Evolutionary conservation across 192 early-diverging fungal genomes (phyloP).

Genomic region (Cladochytrium replicatum): DNA sequence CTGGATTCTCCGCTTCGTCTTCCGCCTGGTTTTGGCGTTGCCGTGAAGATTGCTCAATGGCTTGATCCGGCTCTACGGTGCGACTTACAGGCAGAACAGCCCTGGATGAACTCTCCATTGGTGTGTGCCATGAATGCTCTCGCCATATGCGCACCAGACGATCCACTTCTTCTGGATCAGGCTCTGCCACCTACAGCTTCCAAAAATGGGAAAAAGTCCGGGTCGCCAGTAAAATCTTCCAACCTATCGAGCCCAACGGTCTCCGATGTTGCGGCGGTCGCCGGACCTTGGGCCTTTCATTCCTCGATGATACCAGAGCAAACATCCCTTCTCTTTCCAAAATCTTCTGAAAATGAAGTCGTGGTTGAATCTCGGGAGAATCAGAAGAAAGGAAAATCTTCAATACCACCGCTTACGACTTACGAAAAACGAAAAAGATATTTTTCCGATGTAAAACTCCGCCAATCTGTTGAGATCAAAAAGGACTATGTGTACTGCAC

Average conservation of each 20-base stretch:
- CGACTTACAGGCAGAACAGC: conserved; percentile 12
- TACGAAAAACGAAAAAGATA: conserved; percentile 34
- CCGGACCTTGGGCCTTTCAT: conserved; percentile 23
- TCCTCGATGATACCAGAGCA: conserved; percentile 21
- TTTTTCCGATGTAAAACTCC: conserved; percentile 12
- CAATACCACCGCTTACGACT: conserved; percentile 2
- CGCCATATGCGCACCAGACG: conserved; percentile 10
- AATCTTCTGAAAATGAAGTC: conserved; percentile 1
- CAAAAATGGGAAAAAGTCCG: too few relatives aligned
- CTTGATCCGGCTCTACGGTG: conserved; percentile 28
- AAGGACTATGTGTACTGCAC: conserved; percentile 23
- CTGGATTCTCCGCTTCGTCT: conserved; percentile 14
- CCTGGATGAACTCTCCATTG: conserved; percentile 25
- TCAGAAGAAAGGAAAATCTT: neutral
- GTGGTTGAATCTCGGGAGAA: neutral
- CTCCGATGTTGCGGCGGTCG: neutral
- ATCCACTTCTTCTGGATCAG: conserved; percentile 7
- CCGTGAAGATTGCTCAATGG: conserved; percentile 36
- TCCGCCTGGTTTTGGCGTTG: conserved; percentile 17
- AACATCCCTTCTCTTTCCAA: conserved; percentile 11
- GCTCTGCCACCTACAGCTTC: too few relatives aligned
- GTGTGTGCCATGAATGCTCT: conserved; percentile 32
- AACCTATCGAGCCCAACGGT: neutral
- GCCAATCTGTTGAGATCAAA: conserved; percentile 8
- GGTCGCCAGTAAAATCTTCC: too few relatives aligned